These are phyloP conservation scores for Fusarium sp. DNA, from an alignment of 2,329 filamentous ascomycete genomes.

Conservation along the genomic window DNA sequence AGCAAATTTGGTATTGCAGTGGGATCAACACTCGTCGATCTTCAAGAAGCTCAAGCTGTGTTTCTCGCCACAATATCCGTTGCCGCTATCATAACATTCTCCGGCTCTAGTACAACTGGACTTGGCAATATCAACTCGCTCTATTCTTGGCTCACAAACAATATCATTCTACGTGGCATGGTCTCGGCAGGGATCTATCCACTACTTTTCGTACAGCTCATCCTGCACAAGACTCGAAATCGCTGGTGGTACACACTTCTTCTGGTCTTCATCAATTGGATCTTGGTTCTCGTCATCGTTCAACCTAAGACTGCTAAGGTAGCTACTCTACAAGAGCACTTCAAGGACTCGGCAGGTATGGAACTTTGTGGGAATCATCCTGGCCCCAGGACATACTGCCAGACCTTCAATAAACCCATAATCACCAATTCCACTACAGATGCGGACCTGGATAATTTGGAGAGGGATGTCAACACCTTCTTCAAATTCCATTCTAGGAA, in stretches of 20 bases:
- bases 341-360: fast-evolving
- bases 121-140: neutral
- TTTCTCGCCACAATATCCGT: neutral
- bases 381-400: constrained; percentile 6
- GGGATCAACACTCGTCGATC: neutral
- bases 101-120: neutral
- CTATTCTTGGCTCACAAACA: neutral
- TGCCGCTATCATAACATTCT: neutral
- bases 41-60: constrained; percentile 12
- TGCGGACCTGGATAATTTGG: fast-evolving
- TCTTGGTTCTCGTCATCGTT: neutral
- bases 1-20: neutral
- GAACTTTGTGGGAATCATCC: neutral
- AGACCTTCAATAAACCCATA: neutral
- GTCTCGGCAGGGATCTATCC: neutral
- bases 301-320: neutral
- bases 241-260: neutral
- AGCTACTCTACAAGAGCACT: neutral
- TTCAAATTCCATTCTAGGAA: neutral
- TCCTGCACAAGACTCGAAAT: neutral
- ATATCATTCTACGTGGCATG: neutral
- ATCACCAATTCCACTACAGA: fast-evolving
- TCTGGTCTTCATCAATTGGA: neutral
- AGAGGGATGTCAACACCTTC: neutral
- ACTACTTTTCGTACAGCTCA: neutral